These are phyloP conservation scores for Candolleomyces eurysporus DNA, from an alignment of 768 basidiomycete genomes.

Conservation along the genomic window DNA sequence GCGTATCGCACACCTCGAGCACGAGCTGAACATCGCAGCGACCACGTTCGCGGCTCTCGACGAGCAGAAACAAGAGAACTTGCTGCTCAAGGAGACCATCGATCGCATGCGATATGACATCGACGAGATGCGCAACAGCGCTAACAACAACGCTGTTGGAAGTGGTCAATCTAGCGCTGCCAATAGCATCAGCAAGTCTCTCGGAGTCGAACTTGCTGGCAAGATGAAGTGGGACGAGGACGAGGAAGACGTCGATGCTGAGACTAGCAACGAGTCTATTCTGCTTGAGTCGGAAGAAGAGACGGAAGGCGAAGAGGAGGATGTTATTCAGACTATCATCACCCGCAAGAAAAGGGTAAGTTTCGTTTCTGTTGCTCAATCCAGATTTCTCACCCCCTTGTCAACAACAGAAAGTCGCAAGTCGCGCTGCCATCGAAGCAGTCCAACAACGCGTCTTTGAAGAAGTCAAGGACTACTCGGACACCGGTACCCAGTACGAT, in stretches of 20 bases:
- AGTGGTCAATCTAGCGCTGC: conserved; percentile 43
- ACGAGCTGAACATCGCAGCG: conserved; percentile 67
- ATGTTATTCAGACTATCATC: conserved; percentile 86
- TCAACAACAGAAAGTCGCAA: conserved; percentile 60
- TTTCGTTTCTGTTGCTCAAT: conserved; percentile 10
- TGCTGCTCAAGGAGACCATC: conserved; percentile 93
- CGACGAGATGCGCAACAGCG: conserved; percentile 76
- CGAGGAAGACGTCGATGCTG: conserved; percentile 35
- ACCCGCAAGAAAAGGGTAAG: conserved; percentile 75
- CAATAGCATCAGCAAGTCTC: conserved; percentile 66
- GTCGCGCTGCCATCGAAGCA: conserved; percentile 36
- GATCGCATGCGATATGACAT: conserved; percentile 92
- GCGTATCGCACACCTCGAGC: conserved; percentile 66
- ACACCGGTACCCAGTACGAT: conserved; percentile 72
- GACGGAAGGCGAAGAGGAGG: conserved; percentile 67
- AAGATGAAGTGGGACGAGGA: conserved; percentile 48
- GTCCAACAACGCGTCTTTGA: conserved; percentile 40
- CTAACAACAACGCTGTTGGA: conserved; percentile 33
- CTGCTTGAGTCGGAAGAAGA: conserved; percentile 47
- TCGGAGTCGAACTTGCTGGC: conserved; percentile 70
- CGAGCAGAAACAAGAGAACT: conserved; percentile 92
- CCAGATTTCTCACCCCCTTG: not conserved
- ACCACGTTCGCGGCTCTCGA: conserved; percentile 75
- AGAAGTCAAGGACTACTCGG: conserved; percentile 73
- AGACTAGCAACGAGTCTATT: conserved; percentile 20